phyloP scores from a whole-genome alignment of 805 yeast species.

The Candida germanica region DNA sequence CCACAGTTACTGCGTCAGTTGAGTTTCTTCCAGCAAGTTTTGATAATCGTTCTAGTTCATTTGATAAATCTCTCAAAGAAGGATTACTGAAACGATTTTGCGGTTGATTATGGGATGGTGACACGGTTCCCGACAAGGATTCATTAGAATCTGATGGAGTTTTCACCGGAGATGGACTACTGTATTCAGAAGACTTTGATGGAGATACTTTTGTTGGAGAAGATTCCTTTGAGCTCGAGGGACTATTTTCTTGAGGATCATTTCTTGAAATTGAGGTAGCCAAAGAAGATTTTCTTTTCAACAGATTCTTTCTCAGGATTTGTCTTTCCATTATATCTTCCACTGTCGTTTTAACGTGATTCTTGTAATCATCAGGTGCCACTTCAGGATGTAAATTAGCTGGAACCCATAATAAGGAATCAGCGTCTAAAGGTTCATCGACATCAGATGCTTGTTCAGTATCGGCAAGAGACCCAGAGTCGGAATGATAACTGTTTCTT shows the following conservation, averaged over 20 bases:
- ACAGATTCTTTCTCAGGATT: constrained; percentile 22
- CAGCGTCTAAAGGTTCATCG: constrained; percentile 17
- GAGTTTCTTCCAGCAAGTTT: constrained; percentile 76
- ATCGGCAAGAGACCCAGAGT: constrained; percentile 7
- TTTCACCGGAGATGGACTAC: constrained; percentile 1
- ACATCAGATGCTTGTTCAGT: constrained; percentile 14
- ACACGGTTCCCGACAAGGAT: neutral
- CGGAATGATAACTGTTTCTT: constrained; percentile 5
- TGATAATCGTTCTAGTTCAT: constrained; percentile 70
- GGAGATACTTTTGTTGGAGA: constrained; percentile 6
- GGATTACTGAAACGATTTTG: constrained; percentile 42
- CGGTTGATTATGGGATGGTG: constrained; percentile 1
- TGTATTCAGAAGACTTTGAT: neutral
- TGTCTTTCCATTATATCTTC: constrained; percentile 47
- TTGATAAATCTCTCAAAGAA: constrained; percentile 67
- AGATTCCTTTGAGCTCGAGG: constrained; percentile 3
- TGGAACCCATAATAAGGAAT: constrained; percentile 85
- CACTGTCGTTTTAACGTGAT: constrained; percentile 60
- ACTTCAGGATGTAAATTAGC: constrained; percentile 91
- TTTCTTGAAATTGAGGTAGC: constrained; percentile 16
- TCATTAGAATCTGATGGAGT: constrained; percentile 4
- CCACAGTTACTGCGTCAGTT: constrained; percentile 78
- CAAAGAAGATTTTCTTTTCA: constrained; percentile 23
- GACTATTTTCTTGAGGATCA: constrained; percentile 9
- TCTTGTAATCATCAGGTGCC: constrained; percentile 83